Evolutionary conservation across 495 filamentous ascomycete species (phyloP).

Genomic region (Neurospora tetrasperma): DNA sequence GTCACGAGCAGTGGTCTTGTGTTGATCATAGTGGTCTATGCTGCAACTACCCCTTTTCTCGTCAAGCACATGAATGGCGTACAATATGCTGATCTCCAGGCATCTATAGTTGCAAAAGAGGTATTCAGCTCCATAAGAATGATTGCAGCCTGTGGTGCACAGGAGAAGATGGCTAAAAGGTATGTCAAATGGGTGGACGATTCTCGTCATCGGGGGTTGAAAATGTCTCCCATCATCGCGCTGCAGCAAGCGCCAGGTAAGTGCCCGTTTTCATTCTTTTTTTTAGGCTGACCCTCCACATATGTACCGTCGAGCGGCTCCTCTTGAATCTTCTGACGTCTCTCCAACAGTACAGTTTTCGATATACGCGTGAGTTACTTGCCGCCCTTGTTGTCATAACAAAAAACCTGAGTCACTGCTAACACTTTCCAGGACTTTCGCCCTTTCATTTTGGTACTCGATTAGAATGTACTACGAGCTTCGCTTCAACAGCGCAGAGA

Average conservation of each 20-base stretch:
- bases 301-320: neutral
- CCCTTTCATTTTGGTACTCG: slow-evolving; percentile 37
- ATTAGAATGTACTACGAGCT: slow-evolving; percentile 23
- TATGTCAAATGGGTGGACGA: slow-evolving; percentile 49
- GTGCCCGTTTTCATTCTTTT: neutral
- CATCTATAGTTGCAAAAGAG: slow-evolving; percentile 51
- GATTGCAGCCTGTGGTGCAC: slow-evolving; percentile 53
- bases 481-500: slow-evolving; percentile 20
- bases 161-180: slow-evolving; percentile 40
- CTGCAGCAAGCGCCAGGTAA: slow-evolving; percentile 33
- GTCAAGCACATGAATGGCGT: slow-evolving; percentile 46
- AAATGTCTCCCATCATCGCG: slow-evolving; percentile 39
- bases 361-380: slow-evolving; percentile 28
- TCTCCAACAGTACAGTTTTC: slow-evolving; percentile 29
- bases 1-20: slow-evolving; percentile 47
- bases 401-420: neutral
- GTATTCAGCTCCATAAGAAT: slow-evolving; percentile 46
- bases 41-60: slow-evolving; percentile 43
- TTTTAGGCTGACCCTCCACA: neutral
- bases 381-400: neutral
- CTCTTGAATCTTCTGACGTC: slow-evolving; percentile 5
- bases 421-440: slow-evolving; percentile 27
- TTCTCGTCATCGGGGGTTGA: slow-evolving; percentile 42
- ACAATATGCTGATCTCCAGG: slow-evolving; percentile 48
- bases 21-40: slow-evolving; percentile 47